phyloP scores from a whole-genome alignment of 164 flowering plant genomes.

The Stephania japonica region DNA sequence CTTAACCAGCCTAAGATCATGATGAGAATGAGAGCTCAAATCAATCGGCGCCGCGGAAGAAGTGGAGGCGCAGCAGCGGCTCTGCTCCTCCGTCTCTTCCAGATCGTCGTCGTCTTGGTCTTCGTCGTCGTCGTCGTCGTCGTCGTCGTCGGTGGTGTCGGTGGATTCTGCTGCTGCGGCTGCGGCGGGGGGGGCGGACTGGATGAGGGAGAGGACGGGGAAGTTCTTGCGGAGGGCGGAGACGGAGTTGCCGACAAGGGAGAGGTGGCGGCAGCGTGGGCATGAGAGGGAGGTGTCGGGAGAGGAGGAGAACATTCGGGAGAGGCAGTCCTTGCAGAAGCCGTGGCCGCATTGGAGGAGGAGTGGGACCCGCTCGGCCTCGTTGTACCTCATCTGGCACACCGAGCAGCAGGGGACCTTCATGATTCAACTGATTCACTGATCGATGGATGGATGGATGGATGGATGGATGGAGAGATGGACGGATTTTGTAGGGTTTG shows the following conservation, averaged over 20 bases:
- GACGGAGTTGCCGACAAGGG: slow-evolving; percentile 86
- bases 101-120: slow-evolving; percentile 22
- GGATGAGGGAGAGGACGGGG: slow-evolving; percentile 63
- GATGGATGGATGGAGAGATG: no score
- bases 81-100: slow-evolving; percentile 14
- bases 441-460: no score
- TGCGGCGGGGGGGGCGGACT: slow-evolving; percentile 22
- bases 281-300: slow-evolving; percentile 64
- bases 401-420: slow-evolving; percentile 86
- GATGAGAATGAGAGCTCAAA: slow-evolving; percentile 55
- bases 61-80: slow-evolving; percentile 33
- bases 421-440: slow-evolving; percentile 24
- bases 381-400: slow-evolving; percentile 84
- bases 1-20: slow-evolving; percentile 44
- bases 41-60: slow-evolving; percentile 43
- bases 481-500: background rate
- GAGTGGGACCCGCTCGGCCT: slow-evolving; percentile 74
- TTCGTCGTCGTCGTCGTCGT: slow-evolving; percentile 18
- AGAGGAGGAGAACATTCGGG: slow-evolving; percentile 67
- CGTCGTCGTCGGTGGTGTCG: slow-evolving; percentile 45
- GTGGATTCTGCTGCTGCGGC: slow-evolving; percentile 21
- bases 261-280: slow-evolving; percentile 85
- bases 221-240: slow-evolving; percentile 78
- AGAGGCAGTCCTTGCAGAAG: slow-evolving; percentile 86
- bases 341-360: slow-evolving; percentile 98